A percentile compares a stretch with the other conserved stretches of the same genome.
These are phyloP conservation scores for Aspergillus clavatus DNA, from an alignment of 2,329 filamentous ascomycete genomes.

Conservation along the genomic window DNA sequence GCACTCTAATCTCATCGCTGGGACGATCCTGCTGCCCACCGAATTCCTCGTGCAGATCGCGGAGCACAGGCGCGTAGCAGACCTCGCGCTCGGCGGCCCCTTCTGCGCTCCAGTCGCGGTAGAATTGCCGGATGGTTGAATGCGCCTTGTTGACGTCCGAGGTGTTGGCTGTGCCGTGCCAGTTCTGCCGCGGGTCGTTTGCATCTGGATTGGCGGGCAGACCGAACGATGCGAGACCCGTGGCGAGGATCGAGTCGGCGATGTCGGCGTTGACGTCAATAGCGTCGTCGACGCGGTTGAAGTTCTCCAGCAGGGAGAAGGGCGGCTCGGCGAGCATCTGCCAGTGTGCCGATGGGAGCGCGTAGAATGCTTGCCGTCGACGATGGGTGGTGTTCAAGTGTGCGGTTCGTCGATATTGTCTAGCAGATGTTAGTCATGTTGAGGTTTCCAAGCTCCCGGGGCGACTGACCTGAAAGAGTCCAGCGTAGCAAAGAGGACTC, in stretches of 20 bases:
- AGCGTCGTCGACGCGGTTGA: constrained; percentile 75
- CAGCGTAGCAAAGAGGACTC: constrained; percentile 73
- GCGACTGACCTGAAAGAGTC: constrained; percentile 79
- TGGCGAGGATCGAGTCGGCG: constrained; percentile 69
- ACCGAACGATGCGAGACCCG: constrained; percentile 64
- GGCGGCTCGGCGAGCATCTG: constrained; percentile 73
- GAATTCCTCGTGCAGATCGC: constrained; percentile 54
- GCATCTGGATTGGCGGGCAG: constrained; percentile 39
- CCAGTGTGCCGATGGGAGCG: constrained; percentile 78
- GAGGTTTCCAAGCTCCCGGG: background rate
- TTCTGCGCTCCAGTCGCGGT: constrained; percentile 85
- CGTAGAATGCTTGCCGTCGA: constrained; percentile 88
- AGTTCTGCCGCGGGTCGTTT: constrained; percentile 49
- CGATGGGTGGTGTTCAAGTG: constrained; percentile 90
- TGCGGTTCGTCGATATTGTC: constrained; percentile 77
- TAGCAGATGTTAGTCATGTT: constrained; percentile 33
- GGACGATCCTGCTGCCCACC: constrained; percentile 25
- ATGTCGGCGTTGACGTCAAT: constrained; percentile 86
- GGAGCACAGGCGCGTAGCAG: constrained; percentile 70
- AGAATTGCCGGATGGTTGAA: constrained; percentile 89
- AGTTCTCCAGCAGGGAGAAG: constrained; percentile 74
- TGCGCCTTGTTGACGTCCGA: constrained; percentile 84
- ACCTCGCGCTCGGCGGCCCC: constrained; percentile 69
- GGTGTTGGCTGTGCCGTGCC: constrained; percentile 66
- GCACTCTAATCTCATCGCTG: constrained; percentile 54